A percentile compares a stretch with the other conserved stretches of the same genome.
Conservation (phyloP, 495 filamentous ascomycete species). For the Penicillium cosmopolitanum region DNA sequence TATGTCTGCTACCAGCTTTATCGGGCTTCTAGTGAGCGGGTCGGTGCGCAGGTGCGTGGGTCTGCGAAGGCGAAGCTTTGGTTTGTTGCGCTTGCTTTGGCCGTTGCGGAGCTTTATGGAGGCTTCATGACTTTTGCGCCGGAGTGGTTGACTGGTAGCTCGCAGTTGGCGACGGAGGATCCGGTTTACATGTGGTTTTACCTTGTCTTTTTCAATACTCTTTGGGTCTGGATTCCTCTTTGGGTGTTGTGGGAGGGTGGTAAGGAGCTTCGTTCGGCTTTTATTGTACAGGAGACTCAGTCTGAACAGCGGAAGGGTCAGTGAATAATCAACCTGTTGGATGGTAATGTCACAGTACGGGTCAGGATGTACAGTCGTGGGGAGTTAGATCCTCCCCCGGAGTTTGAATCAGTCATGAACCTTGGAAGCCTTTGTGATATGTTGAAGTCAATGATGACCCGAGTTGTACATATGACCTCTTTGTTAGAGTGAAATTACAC, state of each 20-base stretch:
- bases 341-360: background rate
- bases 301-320: constrained; percentile 17
- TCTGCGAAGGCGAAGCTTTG: constrained; percentile 60
- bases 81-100: constrained; percentile 73
- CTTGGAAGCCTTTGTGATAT: too few species aligned
- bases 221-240: constrained; percentile 83
- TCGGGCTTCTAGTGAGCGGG: constrained; percentile 30
- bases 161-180: constrained; percentile 78
- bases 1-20: constrained; percentile 70
- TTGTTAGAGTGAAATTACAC: too few species aligned
- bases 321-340: constrained; percentile 1
- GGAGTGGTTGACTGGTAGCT: constrained; percentile 82
- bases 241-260: constrained; percentile 75
- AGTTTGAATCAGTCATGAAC: background rate
- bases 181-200: constrained; percentile 89
- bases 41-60: constrained; percentile 22
- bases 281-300: constrained; percentile 37
- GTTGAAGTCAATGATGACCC: too few species aligned
- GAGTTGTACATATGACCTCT: too few species aligned
- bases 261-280: constrained; percentile 61
- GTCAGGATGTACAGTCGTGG: background rate
- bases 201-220: constrained; percentile 85
- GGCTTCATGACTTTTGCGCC: constrained; percentile 97
- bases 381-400: background rate
- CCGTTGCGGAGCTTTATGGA: constrained; percentile 94